These are phyloP conservation scores for Tuber brumale DNA, from an alignment of 495 filamentous ascomycete species.

Conservation along the genomic window DNA sequence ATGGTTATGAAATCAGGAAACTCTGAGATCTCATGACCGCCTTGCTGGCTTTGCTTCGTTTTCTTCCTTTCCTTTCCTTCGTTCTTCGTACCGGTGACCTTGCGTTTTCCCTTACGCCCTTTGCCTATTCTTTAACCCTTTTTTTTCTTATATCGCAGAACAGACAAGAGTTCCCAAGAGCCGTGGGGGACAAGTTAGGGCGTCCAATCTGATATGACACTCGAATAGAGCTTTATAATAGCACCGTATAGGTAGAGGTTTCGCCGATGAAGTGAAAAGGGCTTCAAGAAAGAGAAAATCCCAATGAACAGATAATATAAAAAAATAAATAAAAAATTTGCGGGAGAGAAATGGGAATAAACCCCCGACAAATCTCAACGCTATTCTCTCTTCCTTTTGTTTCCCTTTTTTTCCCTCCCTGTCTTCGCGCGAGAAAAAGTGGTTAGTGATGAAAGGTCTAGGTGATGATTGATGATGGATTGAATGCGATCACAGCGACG, in stretches of 20 bases:
- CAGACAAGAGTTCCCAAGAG: neutral
- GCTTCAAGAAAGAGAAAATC: neutral
- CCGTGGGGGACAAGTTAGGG: neutral
- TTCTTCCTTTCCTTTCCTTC: constrained; percentile 19
- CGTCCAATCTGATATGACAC: neutral
- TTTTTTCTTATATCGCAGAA: neutral
- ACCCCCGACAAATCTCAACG: neutral
- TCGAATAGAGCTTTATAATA: neutral
- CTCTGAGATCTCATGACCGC: constrained; percentile 36
- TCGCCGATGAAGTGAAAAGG: neutral
- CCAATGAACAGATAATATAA: neutral
- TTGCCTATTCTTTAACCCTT: neutral
- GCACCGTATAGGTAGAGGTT: neutral
- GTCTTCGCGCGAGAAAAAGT: neutral
- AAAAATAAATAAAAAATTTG: neutral
- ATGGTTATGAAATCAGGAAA: neutral
- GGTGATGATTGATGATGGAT: constrained; percentile 1
- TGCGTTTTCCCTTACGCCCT: neutral
- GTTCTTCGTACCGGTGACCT: constrained; percentile 11
- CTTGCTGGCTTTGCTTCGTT: constrained; percentile 9
- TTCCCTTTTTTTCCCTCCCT: neutral
- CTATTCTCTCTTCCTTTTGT: neutral
- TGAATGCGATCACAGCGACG: neutral
- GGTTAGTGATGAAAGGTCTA: neutral
- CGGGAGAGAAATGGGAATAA: neutral